Evolutionary conservation across 805 yeast genomes (phyloP).

Genomic region (Barnettozyma californica): DNA sequence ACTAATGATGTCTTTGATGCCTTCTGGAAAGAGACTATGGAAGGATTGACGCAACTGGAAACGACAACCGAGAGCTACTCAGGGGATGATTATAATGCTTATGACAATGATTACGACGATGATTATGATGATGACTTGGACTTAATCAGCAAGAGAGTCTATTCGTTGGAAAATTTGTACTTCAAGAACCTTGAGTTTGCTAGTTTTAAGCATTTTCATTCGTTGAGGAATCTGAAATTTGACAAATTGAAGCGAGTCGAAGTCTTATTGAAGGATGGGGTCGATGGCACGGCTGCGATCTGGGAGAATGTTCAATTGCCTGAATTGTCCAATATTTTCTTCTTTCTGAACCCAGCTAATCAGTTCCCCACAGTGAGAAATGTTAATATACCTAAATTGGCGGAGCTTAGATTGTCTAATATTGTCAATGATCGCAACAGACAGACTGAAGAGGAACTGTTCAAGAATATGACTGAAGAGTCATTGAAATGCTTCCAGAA

Average conservation of each 20-base stretch:
- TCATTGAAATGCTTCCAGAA: neutral
- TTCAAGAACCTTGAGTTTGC: neutral
- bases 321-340: neutral
- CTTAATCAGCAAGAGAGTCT: neutral
- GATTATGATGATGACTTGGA: conserved; percentile 1
- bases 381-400: neutral
- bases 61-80: neutral
- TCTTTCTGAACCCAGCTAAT: neutral
- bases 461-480: neutral
- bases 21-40: neutral
- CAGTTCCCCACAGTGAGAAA: conserved; percentile 1
- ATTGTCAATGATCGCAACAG: neutral
- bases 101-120: neutral
- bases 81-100: neutral
- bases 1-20: conserved; percentile 1
- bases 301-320: neutral
- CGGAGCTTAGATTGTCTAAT: neutral
- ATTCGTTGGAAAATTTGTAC: neutral
- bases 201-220: neutral
- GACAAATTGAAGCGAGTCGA: neutral
- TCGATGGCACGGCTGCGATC: neutral
- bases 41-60: neutral
- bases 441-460: neutral
- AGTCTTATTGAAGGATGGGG: neutral
- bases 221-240: neutral